phyloP scores from a whole-genome alignment of 345 rosid species.

The Brassica nigra region DNA sequence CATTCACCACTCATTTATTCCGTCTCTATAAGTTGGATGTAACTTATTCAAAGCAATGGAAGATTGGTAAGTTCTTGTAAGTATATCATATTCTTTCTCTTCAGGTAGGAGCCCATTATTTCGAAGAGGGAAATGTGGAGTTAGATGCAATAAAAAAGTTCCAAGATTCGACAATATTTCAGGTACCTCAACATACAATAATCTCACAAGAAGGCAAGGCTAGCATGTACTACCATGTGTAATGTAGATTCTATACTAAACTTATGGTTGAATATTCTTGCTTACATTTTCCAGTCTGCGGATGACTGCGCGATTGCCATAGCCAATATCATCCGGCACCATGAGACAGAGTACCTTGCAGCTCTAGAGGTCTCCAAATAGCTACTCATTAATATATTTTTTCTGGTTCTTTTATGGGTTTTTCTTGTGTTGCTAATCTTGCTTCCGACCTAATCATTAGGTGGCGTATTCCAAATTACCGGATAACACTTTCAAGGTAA shows the following conservation, averaged over 20 bases:
- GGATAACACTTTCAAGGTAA: conserved; percentile 93
- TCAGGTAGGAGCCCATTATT: conserved; percentile 96
- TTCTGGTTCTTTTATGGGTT: not conserved
- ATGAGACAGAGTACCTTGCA: conserved; percentile 83
- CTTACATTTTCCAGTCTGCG: too few relatives aligned
- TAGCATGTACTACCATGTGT: too few relatives aligned
- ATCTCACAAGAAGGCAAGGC: too few relatives aligned
- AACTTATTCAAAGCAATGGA: conserved; percentile 11
- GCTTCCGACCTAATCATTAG: conserved; percentile 43
- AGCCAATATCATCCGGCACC: conserved; percentile 71
- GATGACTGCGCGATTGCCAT: too few relatives aligned
- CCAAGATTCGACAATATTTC: conserved; percentile 78
- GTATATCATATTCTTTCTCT: not conserved
- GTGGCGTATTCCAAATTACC: conserved; percentile 90
- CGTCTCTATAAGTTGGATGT: conserved; percentile 1
- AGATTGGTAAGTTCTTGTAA: conserved; percentile 2
- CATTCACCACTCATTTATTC: not conserved
- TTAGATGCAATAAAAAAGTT: conserved; percentile 85
- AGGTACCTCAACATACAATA: conserved; percentile 48
- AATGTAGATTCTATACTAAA: too few relatives aligned
- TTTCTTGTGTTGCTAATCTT: not conserved
- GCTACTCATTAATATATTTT: not conserved
- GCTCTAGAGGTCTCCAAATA: conserved; percentile 72
- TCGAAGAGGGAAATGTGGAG: conserved; percentile 99
- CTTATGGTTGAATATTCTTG: too few relatives aligned